A percentile compares a stretch with the other conserved stretches of the same genome.
Conservation (phyloP, 2,329 filamentous ascomycete species). For the Acarospora socialis region DNA sequence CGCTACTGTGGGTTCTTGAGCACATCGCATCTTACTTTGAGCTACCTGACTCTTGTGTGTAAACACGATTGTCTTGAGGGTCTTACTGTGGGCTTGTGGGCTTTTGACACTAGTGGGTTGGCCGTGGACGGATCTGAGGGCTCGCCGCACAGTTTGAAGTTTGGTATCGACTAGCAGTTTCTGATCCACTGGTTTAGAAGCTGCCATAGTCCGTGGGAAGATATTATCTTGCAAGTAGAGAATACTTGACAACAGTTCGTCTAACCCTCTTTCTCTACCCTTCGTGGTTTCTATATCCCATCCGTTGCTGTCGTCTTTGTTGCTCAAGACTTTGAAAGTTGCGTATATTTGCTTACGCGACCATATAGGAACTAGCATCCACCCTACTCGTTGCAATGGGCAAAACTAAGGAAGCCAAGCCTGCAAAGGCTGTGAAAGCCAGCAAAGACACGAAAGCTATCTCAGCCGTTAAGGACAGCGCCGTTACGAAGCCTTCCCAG, state of each 20-base stretch:
- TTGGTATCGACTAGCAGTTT: too few relatives aligned
- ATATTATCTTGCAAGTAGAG: too few relatives aligned
- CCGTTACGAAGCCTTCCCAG: slow-evolving; percentile 31
- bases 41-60: slow-evolving; percentile 4
- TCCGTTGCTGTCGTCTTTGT: too few relatives aligned
- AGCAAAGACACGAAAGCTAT: slow-evolving; percentile 29
- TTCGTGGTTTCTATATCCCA: too few relatives aligned
- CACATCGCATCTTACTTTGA: slow-evolving; percentile 4
- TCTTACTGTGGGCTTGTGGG: slow-evolving; percentile 6
- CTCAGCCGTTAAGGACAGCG: slow-evolving; percentile 34
- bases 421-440: slow-evolving; percentile 22
- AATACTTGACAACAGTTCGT: neutral
- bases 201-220: too few relatives aligned
- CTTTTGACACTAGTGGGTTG: slow-evolving; percentile 6
- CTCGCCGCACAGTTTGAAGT: slow-evolving; percentile 6
- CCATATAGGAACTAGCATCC: too few relatives aligned
- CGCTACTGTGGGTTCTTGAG: slow-evolving; percentile 6
- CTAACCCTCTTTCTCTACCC: too few relatives aligned
- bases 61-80: neutral
- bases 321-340: too few relatives aligned
- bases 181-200: too few relatives aligned
- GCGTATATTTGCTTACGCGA: too few relatives aligned
- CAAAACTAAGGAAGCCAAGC: slow-evolving; percentile 25
- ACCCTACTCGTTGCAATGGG: too few relatives aligned
- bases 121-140: slow-evolving; percentile 4